A percentile compares a stretch with the other conserved stretches of the same genome.
phyloP scores from a whole-genome alignment of 345 rosid species.

The Acer campestre region DNA sequence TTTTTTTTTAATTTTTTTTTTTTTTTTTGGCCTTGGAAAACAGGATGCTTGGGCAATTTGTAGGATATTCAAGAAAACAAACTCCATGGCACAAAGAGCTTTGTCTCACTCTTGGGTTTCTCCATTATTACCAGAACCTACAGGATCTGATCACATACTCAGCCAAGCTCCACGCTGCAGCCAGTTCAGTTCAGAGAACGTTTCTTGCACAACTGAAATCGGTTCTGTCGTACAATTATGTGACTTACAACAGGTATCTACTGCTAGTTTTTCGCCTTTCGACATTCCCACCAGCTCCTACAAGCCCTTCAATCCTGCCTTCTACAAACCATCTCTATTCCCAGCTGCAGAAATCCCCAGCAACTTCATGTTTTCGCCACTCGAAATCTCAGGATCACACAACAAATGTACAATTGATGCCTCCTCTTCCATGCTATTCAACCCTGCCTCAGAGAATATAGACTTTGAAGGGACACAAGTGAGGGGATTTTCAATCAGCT shows the following conservation, averaged over 20 bases:
- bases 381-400: constrained; percentile 36
- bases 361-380: constrained; percentile 42
- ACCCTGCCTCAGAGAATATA: constrained; percentile 24
- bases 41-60: constrained; percentile 99
- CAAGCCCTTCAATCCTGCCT: constrained; percentile 26
- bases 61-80: constrained; percentile 89
- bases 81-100: constrained; percentile 70
- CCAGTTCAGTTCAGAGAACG: constrained; percentile 47
- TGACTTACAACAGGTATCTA: constrained; percentile 32
- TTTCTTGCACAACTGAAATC: constrained; percentile 51
- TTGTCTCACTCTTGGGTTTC: constrained; percentile 57
- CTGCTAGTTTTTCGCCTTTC: constrained; percentile 31
- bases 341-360: constrained; percentile 32
- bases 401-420: constrained; percentile 23
- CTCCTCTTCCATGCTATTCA: constrained; percentile 37
- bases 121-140: constrained; percentile 31
- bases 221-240: constrained; percentile 41
- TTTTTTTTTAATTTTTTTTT: too few relatives aligned
- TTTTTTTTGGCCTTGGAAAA: not conserved
- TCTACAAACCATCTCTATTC: constrained; percentile 29
- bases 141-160: constrained; percentile 29
- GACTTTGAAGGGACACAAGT: constrained; percentile 37
- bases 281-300: constrained; percentile 31
- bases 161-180: constrained; percentile 28
- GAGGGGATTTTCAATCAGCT: constrained; percentile 41